Conservation (phyloP, 2,329 filamentous ascomycete species). For the Fusarium tuaranense region DNA sequence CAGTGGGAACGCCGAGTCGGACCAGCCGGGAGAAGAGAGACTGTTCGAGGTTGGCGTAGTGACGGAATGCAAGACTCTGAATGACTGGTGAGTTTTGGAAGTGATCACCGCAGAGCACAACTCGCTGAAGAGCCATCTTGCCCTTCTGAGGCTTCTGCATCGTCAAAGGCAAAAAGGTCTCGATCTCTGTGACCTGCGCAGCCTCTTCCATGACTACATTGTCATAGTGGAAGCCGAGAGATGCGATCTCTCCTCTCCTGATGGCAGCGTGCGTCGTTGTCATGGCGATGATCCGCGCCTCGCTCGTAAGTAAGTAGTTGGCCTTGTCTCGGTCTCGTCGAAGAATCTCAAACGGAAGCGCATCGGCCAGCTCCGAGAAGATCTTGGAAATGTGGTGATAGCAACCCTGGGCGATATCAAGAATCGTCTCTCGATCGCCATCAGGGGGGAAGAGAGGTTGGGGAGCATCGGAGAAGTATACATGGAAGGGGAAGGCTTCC, state of each 20-base stretch:
- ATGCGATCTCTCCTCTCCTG: slow-evolving; percentile 88
- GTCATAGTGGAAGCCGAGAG: slow-evolving; percentile 95
- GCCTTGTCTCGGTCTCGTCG: slow-evolving; percentile 90
- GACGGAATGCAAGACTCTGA: slow-evolving; percentile 91
- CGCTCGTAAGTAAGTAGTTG: slow-evolving; percentile 94
- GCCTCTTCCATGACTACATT: slow-evolving; percentile 99
- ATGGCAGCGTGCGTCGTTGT: slow-evolving; percentile 98
- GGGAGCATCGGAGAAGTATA: slow-evolving; percentile 88
- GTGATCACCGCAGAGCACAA: slow-evolving; percentile 95
- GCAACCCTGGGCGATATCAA: slow-evolving; percentile 86
- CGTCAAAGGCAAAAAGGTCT: slow-evolving; percentile 95
- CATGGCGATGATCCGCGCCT: slow-evolving; percentile 98
- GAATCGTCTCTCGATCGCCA: slow-evolving; percentile 71
- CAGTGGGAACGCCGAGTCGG: slow-evolving; percentile 89
- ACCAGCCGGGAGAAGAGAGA: slow-evolving; percentile 93
- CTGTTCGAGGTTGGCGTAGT: slow-evolving; percentile 96
- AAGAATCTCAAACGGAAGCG: slow-evolving; percentile 94
- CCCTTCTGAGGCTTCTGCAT: slow-evolving; percentile 84
- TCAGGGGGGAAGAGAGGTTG: slow-evolving; percentile 83
- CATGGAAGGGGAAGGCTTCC: slow-evolving; percentile 85
- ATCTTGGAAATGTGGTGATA: slow-evolving; percentile 90
- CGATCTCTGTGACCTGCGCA: slow-evolving; percentile 96
- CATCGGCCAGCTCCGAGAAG: slow-evolving; percentile 92
- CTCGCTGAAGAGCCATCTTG: slow-evolving; percentile 81
- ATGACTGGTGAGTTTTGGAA: slow-evolving; percentile 97